Base-by-base conservation (phyloP, 345 rosid species). In the Trapa bicornis region DNA sequence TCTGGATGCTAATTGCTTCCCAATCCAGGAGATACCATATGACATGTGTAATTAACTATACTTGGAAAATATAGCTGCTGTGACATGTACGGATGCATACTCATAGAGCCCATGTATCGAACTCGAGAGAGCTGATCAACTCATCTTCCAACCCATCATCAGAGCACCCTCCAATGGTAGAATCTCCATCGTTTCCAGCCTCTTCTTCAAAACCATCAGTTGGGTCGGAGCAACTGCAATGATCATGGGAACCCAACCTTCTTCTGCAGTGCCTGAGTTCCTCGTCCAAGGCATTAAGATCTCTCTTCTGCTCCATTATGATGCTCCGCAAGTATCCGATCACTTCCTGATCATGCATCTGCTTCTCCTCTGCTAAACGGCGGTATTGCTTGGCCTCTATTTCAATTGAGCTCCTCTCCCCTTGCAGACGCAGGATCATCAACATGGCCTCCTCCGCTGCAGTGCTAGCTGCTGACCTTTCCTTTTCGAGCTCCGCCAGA, bases 391-490 rank as follows among this genome's bases (percentile, higher is more conserved):
- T 89, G 48, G 93, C 86, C 16, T 79, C 87, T 35, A 89, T 82
- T 76, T 85, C 89, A 54, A 75, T 52, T 3, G 67, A 69, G 70
- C 86, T 84, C 67, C 85, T 89, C 82, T 86, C 87, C 37, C 74
- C 78, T 75, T 87, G 89, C 52, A 92, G 90, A 70, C 88, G 79
- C 66, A 85, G 65, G 66, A 92, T 84, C 98, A 89, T 83, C 33
- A 89, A 81, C 96, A 92, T 89, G 47, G 98, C 85, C 76, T 88
- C 97, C 14, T 82, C 80, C 0, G 89, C 83, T 1, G 96, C 96
- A 3, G 91, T 79, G 50, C 89, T 79, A 61, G 96, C 75, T 1
- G 98, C 96, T 71, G 72, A 39, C 75, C 96, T 83, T 72, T 92
- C 98, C 62, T 88, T 83, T 65, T 93, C 96, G 14, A 86, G 83